Conservation (phyloP, 768 basidiomycete genomes). For the Tremella fuciformis region DNA sequence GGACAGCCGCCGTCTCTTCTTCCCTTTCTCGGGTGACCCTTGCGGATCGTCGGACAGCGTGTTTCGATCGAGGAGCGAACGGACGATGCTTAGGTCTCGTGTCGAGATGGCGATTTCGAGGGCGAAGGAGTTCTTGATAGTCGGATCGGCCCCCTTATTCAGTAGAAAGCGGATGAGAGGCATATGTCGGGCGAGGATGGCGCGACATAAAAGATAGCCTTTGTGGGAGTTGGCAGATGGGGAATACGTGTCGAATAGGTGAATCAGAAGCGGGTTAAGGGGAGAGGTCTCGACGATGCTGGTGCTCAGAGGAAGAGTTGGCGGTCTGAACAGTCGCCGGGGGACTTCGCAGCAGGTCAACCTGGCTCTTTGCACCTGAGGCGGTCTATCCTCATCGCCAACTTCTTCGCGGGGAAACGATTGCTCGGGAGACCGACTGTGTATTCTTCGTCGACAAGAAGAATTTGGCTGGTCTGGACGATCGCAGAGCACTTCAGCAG, state of each 20-base stretch:
- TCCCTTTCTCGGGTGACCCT: not conserved
- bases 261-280: constrained; percentile 36
- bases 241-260: constrained; percentile 51
- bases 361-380: not conserved
- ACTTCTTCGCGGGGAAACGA: not conserved
- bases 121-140: constrained; percentile 62
- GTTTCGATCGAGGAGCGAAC: constrained; percentile 69
- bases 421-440: not conserved
- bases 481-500: not conserved
- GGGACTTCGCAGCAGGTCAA: constrained; percentile 35
- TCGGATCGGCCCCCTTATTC: constrained; percentile 68
- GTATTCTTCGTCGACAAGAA: not conserved
- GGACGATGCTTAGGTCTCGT: constrained; percentile 66
- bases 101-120: constrained; percentile 72
- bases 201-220: constrained; percentile 78
- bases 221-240: constrained; percentile 66
- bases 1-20: constrained; percentile 18
- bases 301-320: constrained; percentile 16
- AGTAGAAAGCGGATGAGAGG: constrained; percentile 72
- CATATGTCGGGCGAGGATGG: constrained; percentile 64
- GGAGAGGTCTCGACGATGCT: constrained; percentile 6
- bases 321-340: constrained; percentile 29
- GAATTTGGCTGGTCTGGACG: not conserved
- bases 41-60: not conserved
- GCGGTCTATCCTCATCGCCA: not conserved